These are phyloP conservation scores for Moesziomyces sp. DNA, from an alignment of 1,284 basidiomycete species.

Conservation along the genomic window DNA sequence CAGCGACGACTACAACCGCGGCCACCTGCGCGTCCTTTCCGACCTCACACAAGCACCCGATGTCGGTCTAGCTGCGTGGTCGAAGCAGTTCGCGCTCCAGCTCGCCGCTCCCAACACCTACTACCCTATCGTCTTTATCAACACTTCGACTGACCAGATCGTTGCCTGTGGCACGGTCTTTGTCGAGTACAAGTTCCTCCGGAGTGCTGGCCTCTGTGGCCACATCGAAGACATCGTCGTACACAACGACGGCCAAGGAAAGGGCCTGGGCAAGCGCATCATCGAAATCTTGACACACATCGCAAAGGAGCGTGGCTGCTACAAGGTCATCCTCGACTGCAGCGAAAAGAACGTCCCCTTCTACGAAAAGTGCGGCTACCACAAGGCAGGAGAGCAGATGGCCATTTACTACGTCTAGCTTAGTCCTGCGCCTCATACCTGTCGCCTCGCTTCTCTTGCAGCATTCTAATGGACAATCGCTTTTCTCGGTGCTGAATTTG, in stretches of 20 bases:
- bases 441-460: neutral
- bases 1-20: constrained; percentile 82
- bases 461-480: constrained; percentile 18
- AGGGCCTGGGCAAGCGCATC: constrained; percentile 85
- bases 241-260: constrained; percentile 84
- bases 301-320: constrained; percentile 80
- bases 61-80: constrained; percentile 75
- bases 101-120: constrained; percentile 70
- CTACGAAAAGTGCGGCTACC: constrained; percentile 89
- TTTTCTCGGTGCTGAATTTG: neutral
- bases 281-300: constrained; percentile 82
- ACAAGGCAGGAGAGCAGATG: constrained; percentile 65
- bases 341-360: constrained; percentile 91
- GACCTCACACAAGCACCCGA: constrained; percentile 83
- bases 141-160: constrained; percentile 79
- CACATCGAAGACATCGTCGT: constrained; percentile 99
- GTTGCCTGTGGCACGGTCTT: constrained; percentile 87
- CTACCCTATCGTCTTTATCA: constrained; percentile 85
- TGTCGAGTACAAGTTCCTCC: constrained; percentile 91
- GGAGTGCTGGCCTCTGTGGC: constrained; percentile 81
- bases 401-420: constrained; percentile 49
- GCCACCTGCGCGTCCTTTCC: constrained; percentile 83
- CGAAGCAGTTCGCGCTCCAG: constrained; percentile 46
- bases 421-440: neutral
- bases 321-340: constrained; percentile 98